These are phyloP conservation scores for Candida orba DNA, from an alignment of 805 yeast species.

Conservation along the genomic window DNA sequence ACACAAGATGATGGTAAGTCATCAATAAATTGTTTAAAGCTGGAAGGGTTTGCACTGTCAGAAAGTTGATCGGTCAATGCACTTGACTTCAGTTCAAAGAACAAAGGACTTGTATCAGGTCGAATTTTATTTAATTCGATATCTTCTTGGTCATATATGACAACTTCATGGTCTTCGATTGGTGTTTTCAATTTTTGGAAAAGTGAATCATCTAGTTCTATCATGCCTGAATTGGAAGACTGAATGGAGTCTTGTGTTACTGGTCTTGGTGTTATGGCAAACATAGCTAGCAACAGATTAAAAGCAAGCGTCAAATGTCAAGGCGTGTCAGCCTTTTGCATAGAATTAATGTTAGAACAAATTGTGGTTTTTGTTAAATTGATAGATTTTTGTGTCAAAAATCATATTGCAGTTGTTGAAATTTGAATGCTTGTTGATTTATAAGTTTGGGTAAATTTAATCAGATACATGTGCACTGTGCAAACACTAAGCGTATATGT, in stretches of 20 bases:
- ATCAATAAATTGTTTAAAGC: slow-evolving; percentile 1
- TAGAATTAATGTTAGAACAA: too few relatives aligned
- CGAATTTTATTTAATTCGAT: background rate
- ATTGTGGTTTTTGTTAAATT: too few relatives aligned
- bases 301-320: too few relatives aligned
- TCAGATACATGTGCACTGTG: too few relatives aligned
- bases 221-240: background rate
- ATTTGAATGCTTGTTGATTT: background rate
- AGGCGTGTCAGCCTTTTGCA: too few relatives aligned
- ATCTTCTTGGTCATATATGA: background rate
- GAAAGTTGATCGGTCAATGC: background rate
- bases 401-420: background rate
- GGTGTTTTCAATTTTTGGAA: background rate
- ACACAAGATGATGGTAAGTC: slow-evolving; percentile 11
- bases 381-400: too few relatives aligned
- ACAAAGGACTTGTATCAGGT: background rate
- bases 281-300: background rate
- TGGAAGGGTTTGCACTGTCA: background rate
- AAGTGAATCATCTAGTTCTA: background rate
- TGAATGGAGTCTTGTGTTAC: background rate
- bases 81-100: background rate
- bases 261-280: background rate
- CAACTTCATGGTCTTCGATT: background rate
- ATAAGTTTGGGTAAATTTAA: too few relatives aligned
- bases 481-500: too few relatives aligned